These are phyloP conservation scores for Cairneyella variabilis DNA, from an alignment of 495 filamentous ascomycete genomes.

Conservation along the genomic window DNA sequence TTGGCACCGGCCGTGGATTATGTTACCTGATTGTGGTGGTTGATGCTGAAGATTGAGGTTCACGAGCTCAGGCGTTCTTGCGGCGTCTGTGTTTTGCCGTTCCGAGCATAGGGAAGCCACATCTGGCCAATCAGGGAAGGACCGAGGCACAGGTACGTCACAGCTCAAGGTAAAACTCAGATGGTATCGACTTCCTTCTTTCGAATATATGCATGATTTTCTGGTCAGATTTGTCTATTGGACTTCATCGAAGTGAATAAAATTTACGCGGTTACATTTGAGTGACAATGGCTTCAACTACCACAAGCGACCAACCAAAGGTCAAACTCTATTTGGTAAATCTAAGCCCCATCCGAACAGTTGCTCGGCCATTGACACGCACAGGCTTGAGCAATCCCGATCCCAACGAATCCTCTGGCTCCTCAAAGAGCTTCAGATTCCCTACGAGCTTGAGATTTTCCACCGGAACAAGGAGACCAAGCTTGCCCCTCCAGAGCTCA, in stretches of 20 bases:
- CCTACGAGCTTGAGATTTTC: constrained; percentile 74
- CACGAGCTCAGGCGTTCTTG: not conserved
- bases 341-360: not conserved
- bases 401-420: constrained; percentile 87
- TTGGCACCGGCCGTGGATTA: constrained; percentile 17
- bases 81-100: not conserved
- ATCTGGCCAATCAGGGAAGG: too few species aligned
- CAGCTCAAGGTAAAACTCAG: too few species aligned
- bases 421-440: constrained; percentile 75
- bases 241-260: too few species aligned
- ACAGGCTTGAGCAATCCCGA: constrained; percentile 73
- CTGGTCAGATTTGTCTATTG: too few species aligned
- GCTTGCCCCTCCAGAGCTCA: constrained; percentile 67
- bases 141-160: too few species aligned
- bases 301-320: constrained; percentile 43
- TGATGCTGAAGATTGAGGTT: constrained; percentile 12
- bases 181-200: too few species aligned
- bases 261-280: too few species aligned
- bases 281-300: too few species aligned
- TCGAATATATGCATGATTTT: too few species aligned
- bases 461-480: constrained; percentile 52
- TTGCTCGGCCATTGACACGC: constrained; percentile 5
- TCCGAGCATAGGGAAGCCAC: not conserved
- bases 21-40: not conserved
- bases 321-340: constrained; percentile 76